Evolutionary conservation across 2,329 filamentous ascomycete species (phyloP).

Genomic region (Metarhizium robertsii): DNA sequence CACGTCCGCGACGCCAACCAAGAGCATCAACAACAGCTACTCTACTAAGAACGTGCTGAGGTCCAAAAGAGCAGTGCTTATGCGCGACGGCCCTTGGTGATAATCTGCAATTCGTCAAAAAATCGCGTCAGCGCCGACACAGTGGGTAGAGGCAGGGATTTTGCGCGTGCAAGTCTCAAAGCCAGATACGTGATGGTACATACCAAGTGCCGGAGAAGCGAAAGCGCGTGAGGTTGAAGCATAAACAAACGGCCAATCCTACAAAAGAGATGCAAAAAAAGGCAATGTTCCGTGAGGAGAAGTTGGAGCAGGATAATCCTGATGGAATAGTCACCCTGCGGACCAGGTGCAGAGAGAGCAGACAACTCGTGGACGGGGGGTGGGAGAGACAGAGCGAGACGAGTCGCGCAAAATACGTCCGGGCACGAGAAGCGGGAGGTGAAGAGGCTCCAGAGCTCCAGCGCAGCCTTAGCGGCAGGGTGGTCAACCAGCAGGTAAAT

Average conservation of each 20-base stretch:
- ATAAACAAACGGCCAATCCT: not conserved
- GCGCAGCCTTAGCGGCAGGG: not conserved
- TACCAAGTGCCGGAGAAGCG: not conserved
- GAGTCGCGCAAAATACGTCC: constrained; percentile 4
- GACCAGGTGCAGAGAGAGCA: constrained; percentile 8
- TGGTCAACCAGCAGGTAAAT: not conserved
- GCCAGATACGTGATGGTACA: not conserved
- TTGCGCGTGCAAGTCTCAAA: not conserved
- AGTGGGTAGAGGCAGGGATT: not conserved
- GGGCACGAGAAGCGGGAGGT: constrained; percentile 1
- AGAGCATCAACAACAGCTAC: not conserved
- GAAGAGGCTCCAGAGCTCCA: not conserved
- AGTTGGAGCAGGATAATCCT: constrained; percentile 5
- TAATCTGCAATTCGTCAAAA: not conserved
- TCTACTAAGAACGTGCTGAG: not conserved
- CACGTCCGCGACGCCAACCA: constrained; percentile 2
- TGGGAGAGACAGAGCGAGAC: constrained; percentile 1
- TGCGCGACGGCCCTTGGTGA: not conserved
- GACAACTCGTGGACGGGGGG: constrained; percentile 6
- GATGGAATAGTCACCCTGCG: constrained; percentile 6
- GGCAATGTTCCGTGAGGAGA: constrained; percentile 1
- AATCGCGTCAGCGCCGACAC: not conserved
- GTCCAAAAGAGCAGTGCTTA: not conserved
- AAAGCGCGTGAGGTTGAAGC: not conserved
- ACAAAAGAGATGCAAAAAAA: not conserved